Conservation (phyloP, 2,329 filamentous ascomycete genomes). For the Colletotrichum abscissum region DNA sequence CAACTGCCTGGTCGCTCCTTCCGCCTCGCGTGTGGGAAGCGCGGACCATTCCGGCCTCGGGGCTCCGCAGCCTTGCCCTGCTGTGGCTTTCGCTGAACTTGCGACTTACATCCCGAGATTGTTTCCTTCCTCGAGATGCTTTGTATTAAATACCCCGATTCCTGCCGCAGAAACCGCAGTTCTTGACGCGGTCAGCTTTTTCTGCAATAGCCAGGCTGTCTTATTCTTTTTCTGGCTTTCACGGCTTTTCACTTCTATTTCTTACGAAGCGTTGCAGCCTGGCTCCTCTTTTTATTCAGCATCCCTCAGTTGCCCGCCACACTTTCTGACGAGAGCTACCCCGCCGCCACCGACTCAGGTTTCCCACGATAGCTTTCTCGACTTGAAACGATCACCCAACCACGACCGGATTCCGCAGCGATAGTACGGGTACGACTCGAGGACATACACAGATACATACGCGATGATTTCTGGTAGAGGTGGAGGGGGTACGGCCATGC, state of each 20-base stretch:
- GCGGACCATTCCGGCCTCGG: conserved; percentile 18
- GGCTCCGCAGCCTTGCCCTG: conserved; percentile 23
- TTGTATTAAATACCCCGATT: conserved; percentile 1
- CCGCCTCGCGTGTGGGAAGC: conserved; percentile 9
- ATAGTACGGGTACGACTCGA: not conserved
- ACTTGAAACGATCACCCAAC: conserved; percentile 18
- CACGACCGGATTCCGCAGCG: not conserved
- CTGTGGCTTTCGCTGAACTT: conserved; percentile 4
- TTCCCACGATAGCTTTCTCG: conserved; percentile 26
- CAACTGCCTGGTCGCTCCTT: conserved; percentile 17
- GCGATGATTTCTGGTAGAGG: conserved; percentile 63
- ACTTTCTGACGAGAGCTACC: conserved; percentile 29
- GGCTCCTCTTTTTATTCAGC: not conserved
- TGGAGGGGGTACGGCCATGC: conserved; percentile 48
- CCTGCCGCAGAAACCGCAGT: not conserved
- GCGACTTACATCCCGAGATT: conserved; percentile 6
- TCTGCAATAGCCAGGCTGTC: not conserved
- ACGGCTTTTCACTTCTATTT: not conserved
- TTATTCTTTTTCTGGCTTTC: not conserved
- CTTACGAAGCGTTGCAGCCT: not conserved
- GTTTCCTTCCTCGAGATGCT: conserved; percentile 15
- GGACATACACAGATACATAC: not conserved
- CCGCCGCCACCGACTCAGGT: conserved; percentile 31
- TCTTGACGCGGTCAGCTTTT: not conserved
- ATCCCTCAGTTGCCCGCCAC: conserved; percentile 1